Percentiles rank a stretch among this genome's conserved stretches.
Evolutionary conservation across 1,284 basidiomycete genomes (phyloP).

Genomic region (Melampsora allii-populina): DNA sequence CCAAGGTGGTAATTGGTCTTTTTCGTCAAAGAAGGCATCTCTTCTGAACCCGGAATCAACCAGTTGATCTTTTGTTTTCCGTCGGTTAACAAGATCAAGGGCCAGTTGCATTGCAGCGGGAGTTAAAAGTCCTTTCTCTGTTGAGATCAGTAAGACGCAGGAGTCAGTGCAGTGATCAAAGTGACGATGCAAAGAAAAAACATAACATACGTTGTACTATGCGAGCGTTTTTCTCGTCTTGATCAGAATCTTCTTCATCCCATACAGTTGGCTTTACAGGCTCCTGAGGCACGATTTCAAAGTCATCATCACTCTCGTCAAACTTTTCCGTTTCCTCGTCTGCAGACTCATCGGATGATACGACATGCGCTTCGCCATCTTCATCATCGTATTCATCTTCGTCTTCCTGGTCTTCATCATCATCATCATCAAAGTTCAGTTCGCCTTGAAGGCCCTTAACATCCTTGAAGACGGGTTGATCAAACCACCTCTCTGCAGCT

Average conservation of each 20-base stretch:
- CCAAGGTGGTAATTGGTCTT: slow-evolving; percentile 89
- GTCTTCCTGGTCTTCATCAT: slow-evolving; percentile 56
- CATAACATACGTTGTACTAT: slow-evolving; percentile 65
- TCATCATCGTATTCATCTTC: slow-evolving; percentile 55
- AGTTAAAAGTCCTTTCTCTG: slow-evolving; percentile 81
- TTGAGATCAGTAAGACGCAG: slow-evolving; percentile 18
- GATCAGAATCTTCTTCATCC: slow-evolving; percentile 44
- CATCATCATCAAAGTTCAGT: slow-evolving; percentile 57
- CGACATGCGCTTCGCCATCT: slow-evolving; percentile 45
- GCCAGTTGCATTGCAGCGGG: slow-evolving; percentile 90
- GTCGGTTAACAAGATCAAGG: slow-evolving; percentile 84
- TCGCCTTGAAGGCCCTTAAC: slow-evolving; percentile 59
- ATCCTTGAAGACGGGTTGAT: slow-evolving; percentile 86
- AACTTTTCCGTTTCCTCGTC: slow-evolving; percentile 51
- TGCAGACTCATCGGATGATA: slow-evolving; percentile 50
- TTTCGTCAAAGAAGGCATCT: slow-evolving; percentile 76
- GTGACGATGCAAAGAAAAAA: background rate
- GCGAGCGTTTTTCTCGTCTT: slow-evolving; percentile 49
- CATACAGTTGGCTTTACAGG: slow-evolving; percentile 16
- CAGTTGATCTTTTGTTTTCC: slow-evolving; percentile 81
- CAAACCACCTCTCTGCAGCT: slow-evolving; percentile 79
- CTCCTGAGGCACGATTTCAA: slow-evolving; percentile 44
- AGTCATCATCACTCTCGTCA: slow-evolving; percentile 53
- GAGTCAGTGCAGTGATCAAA: background rate
- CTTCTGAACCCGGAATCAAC: slow-evolving; percentile 96